Base-by-base conservation (phyloP, 2,329 filamentous ascomycete genomes). In the Exophiala aquamarina region DNA sequence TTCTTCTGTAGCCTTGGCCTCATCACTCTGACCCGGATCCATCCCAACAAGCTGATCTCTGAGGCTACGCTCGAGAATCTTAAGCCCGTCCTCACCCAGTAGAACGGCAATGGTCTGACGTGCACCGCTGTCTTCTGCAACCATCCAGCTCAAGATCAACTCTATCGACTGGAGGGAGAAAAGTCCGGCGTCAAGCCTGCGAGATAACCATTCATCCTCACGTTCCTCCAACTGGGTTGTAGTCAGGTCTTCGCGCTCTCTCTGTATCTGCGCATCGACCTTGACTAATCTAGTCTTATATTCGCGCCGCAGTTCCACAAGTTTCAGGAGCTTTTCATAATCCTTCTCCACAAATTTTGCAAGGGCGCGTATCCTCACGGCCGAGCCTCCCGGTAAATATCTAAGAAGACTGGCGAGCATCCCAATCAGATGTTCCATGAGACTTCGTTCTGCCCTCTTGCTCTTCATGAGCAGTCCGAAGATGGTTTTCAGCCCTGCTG, bases 341-440 rank as follows among this genome's bases (percentile, higher is more conserved):
- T 95, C 84, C 63, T 89, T 95, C 66, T 98, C 93, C 14, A 95
- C 86, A 61, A 97, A 97, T 63, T 98, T 98, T 38, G 91, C 92
- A 3, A 97, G 77, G 1, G 86, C 80, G 3, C 93, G 82, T 58
- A 97, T 94, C 4, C 93, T 81, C 23, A 84, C 77, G 0, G 88
- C 76, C 1, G 88, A 90, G 23, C 89, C 82, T 13, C 83, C 87
- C 0, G 91, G 90, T 1, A 98, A 69, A 3, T 84, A 76, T 18
- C 90, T 84, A 1, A 98, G 75, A 64, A 98, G 78, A 0, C 87
- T 88, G 1, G 87, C 81, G 54, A 97, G 90, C 8, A 97, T 86
- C 7, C 87, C 85, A 5, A 97, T 74, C 0, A 97, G 71, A 64
- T 96, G 91, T 61, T 95, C 89, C 0, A 81, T 81, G 1, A 80